Evolutionary conservation across 2,329 filamentous ascomycete genomes (phyloP).

Genomic region (Penicillium rolfsii): DNA sequence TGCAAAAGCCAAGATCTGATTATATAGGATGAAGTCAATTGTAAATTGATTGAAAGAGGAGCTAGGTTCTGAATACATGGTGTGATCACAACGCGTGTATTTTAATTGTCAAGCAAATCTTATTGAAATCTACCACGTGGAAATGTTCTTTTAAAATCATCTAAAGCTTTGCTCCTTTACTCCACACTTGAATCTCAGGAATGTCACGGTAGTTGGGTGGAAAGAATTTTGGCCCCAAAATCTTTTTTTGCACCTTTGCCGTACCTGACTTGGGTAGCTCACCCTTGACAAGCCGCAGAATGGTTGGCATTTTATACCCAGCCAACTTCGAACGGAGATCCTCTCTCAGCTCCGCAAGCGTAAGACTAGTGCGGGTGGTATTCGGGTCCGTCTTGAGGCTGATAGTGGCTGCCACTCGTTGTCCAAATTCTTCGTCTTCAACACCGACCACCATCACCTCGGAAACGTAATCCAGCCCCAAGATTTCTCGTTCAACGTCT

Average conservation of each 20-base stretch:
- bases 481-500: conserved; percentile 59
- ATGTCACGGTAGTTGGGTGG: conserved; percentile 32
- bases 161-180: conserved; percentile 24
- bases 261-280: conserved; percentile 63
- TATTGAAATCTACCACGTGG: neutral
- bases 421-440: conserved; percentile 58
- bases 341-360: conserved; percentile 34
- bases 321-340: conserved; percentile 60
- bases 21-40: too few species aligned
- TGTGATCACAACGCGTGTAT: neutral
- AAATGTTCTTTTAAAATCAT: neutral
- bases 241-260: conserved; percentile 69
- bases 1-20: conserved; percentile 27
- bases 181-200: conserved; percentile 37
- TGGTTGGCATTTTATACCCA: conserved; percentile 89
- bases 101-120: neutral
- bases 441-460: conserved; percentile 60
- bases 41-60: neutral
- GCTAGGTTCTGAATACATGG: neutral
- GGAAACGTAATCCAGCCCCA: conserved; percentile 54
- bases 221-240: conserved; percentile 41
- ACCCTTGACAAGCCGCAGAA: conserved; percentile 74
- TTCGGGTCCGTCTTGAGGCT: conserved; percentile 35
- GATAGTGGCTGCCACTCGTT: conserved; percentile 56
- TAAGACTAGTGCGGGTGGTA: conserved; percentile 24